phyloP scores from a whole-genome alignment of 2,329 filamentous ascomycete species.

The Herpotrichia juniperi region DNA sequence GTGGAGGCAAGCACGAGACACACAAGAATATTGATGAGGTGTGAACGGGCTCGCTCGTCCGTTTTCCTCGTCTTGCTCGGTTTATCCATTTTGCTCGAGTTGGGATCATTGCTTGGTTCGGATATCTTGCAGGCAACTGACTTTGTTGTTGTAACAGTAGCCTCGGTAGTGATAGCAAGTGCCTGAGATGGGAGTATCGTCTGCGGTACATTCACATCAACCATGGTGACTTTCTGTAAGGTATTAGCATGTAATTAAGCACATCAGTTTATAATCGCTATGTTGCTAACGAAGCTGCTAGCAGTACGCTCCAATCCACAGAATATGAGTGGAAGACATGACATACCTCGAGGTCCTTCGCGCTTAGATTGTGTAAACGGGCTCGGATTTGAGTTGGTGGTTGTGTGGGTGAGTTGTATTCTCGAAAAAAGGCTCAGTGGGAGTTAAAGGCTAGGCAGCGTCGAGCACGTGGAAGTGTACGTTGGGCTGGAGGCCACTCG shows the following conservation, averaged over 20 bases:
- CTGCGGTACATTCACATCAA: no score
- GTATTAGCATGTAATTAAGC: no score
- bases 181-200: no score
- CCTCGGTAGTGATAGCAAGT: neutral
- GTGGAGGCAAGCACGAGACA: conserved; percentile 15
- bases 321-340: no score
- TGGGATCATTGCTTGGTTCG: neutral
- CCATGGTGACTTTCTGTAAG: no score
- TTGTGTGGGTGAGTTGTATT: no score
- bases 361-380: neutral
- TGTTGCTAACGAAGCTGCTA: no score
- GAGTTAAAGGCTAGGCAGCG: neutral
- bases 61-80: neutral
- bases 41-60: conserved; percentile 6
- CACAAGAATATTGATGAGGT: conserved; percentile 9
- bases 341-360: neutral
- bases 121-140: neutral
- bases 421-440: no score
- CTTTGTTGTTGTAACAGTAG: neutral
- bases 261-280: no score
- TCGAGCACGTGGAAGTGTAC: neutral
- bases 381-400: neutral
- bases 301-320: no score
- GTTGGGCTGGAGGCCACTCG: no score
- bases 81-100: neutral